These are phyloP conservation scores for Aphanomyces cochlioides DNA, from an alignment of 352 stramenopile species.

Conservation along the genomic window DNA sequence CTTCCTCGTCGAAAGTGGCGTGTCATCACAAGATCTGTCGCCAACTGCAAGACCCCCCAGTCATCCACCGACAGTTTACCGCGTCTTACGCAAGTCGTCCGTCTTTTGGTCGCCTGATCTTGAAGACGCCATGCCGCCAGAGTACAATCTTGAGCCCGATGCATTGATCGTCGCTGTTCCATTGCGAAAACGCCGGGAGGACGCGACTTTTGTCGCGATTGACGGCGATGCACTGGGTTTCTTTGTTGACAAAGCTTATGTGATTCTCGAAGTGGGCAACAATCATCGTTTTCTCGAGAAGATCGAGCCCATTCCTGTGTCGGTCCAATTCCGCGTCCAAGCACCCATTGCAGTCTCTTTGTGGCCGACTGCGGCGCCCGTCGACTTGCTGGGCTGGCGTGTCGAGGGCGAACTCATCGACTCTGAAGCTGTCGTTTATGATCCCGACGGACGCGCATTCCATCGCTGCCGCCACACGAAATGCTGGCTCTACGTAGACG, in stretches of 20 bases:
- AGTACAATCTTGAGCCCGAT: neutral
- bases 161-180: neutral
- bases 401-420: neutral
- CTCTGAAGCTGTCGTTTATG: neutral
- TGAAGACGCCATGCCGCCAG: neutral
- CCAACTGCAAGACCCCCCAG: neutral
- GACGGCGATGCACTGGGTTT: neutral
- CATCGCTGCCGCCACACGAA: neutral
- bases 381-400: neutral
- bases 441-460: neutral
- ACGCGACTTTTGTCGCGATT: neutral
- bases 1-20: neutral
- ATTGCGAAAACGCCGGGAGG: too few relatives aligned
- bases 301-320: neutral
- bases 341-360: neutral
- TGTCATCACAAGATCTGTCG: neutral
- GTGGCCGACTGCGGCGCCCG: neutral
- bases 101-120: neutral
- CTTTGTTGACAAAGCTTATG: neutral
- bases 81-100: neutral
- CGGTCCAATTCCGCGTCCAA: neutral
- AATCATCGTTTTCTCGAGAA: neutral
- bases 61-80: neutral
- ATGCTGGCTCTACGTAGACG: conserved; percentile 2
- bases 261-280: neutral